These are phyloP conservation scores for Eucalyptus sp. DNA, from an alignment of 345 rosid genomes.

Conservation along the genomic window DNA sequence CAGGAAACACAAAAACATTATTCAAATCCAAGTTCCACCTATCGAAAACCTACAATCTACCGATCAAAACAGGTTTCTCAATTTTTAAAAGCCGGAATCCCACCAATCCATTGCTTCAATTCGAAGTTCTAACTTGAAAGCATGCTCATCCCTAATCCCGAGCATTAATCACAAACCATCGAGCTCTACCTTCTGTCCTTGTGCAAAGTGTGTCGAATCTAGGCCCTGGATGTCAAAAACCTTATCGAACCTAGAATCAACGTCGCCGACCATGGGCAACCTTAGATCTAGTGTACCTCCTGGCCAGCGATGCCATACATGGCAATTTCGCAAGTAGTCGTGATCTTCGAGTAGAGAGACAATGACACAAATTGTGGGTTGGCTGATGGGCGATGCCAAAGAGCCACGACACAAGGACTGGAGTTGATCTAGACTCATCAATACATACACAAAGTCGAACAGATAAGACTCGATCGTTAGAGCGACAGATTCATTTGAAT, in stretches of 20 bases:
- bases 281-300: background rate
- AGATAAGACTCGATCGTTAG: background rate
- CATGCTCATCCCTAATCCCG: too few relatives aligned
- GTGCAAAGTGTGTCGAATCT: background rate
- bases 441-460: background rate
- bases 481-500: background rate
- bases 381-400: background rate
- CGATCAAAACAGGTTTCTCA: accelerated
- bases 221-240: accelerated
- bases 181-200: background rate
- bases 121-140: too few relatives aligned
- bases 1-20: too few relatives aligned
- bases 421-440: background rate
- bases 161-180: background rate
- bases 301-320: background rate
- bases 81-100: too few relatives aligned
- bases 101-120: too few relatives aligned
- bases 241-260: background rate
- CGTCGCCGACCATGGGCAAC: background rate
- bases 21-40: too few relatives aligned
- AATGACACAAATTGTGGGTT: background rate
- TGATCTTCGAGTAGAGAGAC: background rate
- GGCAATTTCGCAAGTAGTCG: background rate
- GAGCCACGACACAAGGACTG: background rate
- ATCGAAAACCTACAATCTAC: accelerated